phyloP scores from a whole-genome alignment of 2,329 filamentous ascomycete species.

The Taxawa tesnikishii region DNA sequence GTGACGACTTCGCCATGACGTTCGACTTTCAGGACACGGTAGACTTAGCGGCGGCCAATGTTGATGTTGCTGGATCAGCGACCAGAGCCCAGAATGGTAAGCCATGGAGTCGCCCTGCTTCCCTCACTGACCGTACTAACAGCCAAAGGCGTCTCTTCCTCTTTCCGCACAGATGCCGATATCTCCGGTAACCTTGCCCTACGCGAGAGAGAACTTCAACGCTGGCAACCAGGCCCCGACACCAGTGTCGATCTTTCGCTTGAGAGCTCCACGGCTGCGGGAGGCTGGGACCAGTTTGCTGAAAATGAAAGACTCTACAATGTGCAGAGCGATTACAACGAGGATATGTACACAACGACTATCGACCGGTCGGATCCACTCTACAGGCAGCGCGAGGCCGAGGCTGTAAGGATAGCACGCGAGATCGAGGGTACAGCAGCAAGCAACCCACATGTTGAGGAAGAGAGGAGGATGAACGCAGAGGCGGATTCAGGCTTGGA shows the following conservation, averaged over 20 bases:
- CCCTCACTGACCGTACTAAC: slow-evolving; percentile 1
- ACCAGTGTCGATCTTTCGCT: slow-evolving; percentile 52
- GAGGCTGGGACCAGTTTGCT: slow-evolving; percentile 84
- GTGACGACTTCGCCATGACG: slow-evolving; percentile 41
- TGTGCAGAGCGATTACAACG: slow-evolving; percentile 79
- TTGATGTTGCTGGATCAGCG: slow-evolving; percentile 38
- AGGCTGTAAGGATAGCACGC: slow-evolving; percentile 70
- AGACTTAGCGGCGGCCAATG: slow-evolving; percentile 42
- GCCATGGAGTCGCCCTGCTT: too few relatives aligned
- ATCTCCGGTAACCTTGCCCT: slow-evolving; percentile 58
- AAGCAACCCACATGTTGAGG: slow-evolving; percentile 71
- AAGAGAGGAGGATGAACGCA: slow-evolving; percentile 63
- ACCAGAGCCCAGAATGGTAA: slow-evolving; percentile 47
- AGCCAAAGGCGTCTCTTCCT: slow-evolving; percentile 47
- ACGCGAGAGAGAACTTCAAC: slow-evolving; percentile 65
- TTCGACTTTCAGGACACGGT: slow-evolving; percentile 50
- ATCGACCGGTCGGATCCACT: slow-evolving; percentile 77
- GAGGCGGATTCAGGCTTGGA: slow-evolving; percentile 56
- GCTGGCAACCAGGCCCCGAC: slow-evolving; percentile 62
- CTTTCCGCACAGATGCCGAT: slow-evolving; percentile 77
- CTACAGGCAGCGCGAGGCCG: slow-evolving; percentile 65
- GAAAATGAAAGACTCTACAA: slow-evolving; percentile 82
- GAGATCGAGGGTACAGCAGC: slow-evolving; percentile 74
- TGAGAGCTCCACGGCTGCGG: slow-evolving; percentile 37
- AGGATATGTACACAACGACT: slow-evolving; percentile 84